phyloP scores from a whole-genome alignment of 441 rosid genomes.

The Gossypium davidsonii region DNA sequence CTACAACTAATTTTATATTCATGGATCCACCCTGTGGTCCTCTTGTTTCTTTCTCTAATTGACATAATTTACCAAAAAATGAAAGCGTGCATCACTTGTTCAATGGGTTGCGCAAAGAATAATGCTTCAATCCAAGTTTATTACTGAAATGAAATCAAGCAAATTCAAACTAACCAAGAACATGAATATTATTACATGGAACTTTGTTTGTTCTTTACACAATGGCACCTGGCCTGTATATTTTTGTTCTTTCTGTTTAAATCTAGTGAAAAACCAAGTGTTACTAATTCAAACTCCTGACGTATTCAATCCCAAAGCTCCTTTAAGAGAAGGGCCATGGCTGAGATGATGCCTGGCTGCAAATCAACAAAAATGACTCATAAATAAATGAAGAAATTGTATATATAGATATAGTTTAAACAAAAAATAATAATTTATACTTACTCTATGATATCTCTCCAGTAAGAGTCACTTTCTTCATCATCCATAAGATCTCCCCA shows the following conservation, averaged over 20 bases:
- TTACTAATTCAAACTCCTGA: neutral
- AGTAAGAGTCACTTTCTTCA: conserved; percentile 42
- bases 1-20: conserved; percentile 28
- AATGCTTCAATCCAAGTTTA: neutral
- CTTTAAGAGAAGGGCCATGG: conserved; percentile 28
- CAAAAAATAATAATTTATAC: neutral
- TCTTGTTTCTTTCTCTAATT: neutral
- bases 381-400: neutral
- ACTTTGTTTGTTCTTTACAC: neutral
- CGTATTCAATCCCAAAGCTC: conserved; percentile 8
- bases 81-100: neutral
- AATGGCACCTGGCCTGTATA: neutral
- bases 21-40: neutral
- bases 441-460: conserved; percentile 59
- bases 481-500: conserved; percentile 44
- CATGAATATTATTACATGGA: neutral
- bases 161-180: neutral
- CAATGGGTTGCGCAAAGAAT: neutral
- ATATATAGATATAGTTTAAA: neutral
- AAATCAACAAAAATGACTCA: neutral
- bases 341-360: conserved; percentile 37
- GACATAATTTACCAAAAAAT: neutral
- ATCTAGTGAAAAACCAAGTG: neutral
- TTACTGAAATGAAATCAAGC: neutral
- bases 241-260: neutral